Base-by-base conservation (phyloP, 1,284 basidiomycete species). In the Paramarasmius palmivorus region DNA sequence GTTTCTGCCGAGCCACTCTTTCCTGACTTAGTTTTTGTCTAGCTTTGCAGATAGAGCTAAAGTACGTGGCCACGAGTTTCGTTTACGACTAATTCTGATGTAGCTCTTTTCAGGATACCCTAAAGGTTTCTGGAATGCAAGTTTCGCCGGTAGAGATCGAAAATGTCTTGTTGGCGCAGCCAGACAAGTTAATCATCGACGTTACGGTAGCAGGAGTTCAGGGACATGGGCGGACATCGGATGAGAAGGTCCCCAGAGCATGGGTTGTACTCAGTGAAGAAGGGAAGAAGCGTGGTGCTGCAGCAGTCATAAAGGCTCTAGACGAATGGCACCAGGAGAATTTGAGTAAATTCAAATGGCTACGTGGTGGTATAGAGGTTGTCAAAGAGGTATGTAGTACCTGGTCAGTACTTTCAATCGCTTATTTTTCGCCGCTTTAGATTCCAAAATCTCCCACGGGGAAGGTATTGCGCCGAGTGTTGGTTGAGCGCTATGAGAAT, bases 131-230 rank as follows among this genome's bases (percentile, higher is more conserved):
- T 0, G 88, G 89, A 7, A 73, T 74, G 39, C 89, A 91, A 66
- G 88, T 90, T 0, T 88, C 88, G 0, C 88, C 89, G 0, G 76
- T 79, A 9, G 88, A 91, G 63, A 85, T 91, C 41, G 88, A 90
- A 63, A 74, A 82, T 25, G 76, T 77, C 15, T 68, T 90, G 0
- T 72, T 83, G 20, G 70, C 71, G 0, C 81, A 90, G 46, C 84
- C 88, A 0, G 75, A 77, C 4, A 73, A 69, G 29, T 73, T 89
- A 29, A 75, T 88, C 54, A 64, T 65, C 4, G 88, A 90, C 55
- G 83, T 73, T 8, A 75, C 76, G 1, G 88, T 91, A 6, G 86
- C 85, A 0, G 88, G 89, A 15, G 87, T 91, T 0, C 77, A 73
- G 10, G 85, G 86, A 9, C 39, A 41, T 10, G 83, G 83, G 0